Conservation (phyloP, 2,329 filamentous ascomycete genomes). For the Lithohypha guttulata region DNA sequence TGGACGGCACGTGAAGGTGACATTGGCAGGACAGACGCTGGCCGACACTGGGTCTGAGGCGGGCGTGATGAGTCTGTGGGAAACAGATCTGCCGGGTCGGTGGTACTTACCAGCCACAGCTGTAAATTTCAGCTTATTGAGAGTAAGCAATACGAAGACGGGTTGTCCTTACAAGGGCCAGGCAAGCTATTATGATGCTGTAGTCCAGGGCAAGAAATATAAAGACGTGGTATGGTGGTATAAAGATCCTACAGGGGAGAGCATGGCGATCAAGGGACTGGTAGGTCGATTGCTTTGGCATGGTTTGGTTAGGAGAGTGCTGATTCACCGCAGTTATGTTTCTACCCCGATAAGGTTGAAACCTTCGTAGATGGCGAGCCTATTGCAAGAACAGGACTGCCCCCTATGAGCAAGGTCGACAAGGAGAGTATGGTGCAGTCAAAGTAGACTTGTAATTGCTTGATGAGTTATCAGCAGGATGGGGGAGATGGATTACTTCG, state of each 20-base stretch:
- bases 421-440: conserved; percentile 1
- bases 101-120: conserved; percentile 22
- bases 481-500: no score
- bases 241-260: conserved; percentile 17
- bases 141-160: conserved; percentile 18
- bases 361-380: conserved; percentile 20
- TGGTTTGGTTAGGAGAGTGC: background rate
- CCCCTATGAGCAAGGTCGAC: background rate
- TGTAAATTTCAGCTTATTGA: conserved; percentile 16
- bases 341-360: conserved; percentile 21
- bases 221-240: conserved; percentile 23
- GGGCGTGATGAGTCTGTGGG: conserved; percentile 21
- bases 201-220: conserved; percentile 18
- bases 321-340: conserved; percentile 13
- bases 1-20: conserved; percentile 17
- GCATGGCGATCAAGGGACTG: conserved; percentile 14
- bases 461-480: no score
- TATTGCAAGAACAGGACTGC: conserved; percentile 17
- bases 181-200: conserved; percentile 21
- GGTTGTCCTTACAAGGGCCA: conserved; percentile 22
- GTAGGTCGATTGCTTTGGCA: background rate
- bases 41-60: conserved; percentile 19
- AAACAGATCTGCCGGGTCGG: conserved; percentile 19
- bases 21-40: conserved; percentile 16
- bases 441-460: conserved; percentile 1